These are phyloP conservation scores for Hortaea werneckii DNA, from an alignment of 2,329 filamentous ascomycete genomes.

Conservation along the genomic window DNA sequence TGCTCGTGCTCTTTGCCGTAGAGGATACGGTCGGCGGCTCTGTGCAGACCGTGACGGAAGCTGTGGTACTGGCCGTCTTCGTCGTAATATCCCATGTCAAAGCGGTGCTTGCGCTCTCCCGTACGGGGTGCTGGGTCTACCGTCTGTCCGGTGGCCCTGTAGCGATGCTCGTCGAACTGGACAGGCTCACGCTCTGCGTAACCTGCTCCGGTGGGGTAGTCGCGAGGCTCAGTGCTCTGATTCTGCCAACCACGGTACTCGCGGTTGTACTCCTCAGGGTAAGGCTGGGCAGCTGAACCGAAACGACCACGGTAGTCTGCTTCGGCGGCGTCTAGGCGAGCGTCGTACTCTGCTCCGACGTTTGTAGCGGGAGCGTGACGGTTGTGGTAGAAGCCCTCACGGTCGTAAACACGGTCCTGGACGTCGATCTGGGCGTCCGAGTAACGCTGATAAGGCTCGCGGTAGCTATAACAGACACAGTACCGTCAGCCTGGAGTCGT, in stretches of 20 bases:
- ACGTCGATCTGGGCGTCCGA: conserved; percentile 58
- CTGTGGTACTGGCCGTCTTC: conserved; percentile 67
- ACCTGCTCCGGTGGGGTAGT: conserved; percentile 26
- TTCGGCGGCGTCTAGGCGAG: conserved; percentile 46
- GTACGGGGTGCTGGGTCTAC: conserved; percentile 34
- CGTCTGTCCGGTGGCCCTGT: conserved; percentile 41
- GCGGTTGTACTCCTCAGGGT: conserved; percentile 30
- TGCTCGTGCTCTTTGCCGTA: conserved; percentile 20
- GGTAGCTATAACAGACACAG: conserved; percentile 37
- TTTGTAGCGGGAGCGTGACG: conserved; percentile 40
- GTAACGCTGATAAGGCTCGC: conserved; percentile 46
- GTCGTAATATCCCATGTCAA: conserved; percentile 73
- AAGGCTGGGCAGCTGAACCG: conserved; percentile 13
- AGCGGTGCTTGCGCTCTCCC: conserved; percentile 31
- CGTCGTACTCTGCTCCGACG: conserved; percentile 39
- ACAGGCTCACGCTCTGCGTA: conserved; percentile 28
- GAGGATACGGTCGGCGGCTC: conserved; percentile 54
- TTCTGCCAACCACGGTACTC: conserved; percentile 25
- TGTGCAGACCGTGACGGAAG: conserved; percentile 60
- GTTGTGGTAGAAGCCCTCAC: conserved; percentile 33
- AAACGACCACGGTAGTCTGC: conserved; percentile 35
- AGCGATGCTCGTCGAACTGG: conserved; percentile 22
- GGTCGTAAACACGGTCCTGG: conserved; percentile 39
- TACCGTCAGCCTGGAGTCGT: conserved; percentile 12
- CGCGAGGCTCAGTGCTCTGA: conserved; percentile 29